Conservation (phyloP, 2,329 filamentous ascomycete species). For the Phoma sp. region DNA sequence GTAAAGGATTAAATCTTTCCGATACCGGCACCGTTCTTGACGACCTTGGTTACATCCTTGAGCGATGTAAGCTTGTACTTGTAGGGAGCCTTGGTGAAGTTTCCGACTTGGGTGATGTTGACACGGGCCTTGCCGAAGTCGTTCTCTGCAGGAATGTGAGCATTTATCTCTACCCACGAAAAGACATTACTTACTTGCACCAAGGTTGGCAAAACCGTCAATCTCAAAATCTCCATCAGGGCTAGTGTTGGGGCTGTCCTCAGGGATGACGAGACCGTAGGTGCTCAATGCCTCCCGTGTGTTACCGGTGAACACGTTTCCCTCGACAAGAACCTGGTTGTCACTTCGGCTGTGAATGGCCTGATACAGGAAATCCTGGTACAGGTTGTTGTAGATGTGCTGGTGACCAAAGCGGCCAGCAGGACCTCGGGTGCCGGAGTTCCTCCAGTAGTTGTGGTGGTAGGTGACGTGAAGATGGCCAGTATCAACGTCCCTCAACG, state of each 20-base stretch:
- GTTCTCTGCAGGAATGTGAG: constrained; percentile 44
- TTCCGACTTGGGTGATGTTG: constrained; percentile 62
- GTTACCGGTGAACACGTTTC: constrained; percentile 57
- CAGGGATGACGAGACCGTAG: constrained; percentile 63
- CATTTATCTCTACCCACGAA: not conserved
- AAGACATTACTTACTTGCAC: constrained; percentile 54
- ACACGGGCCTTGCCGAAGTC: constrained; percentile 59
- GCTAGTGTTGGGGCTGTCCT: constrained; percentile 62
- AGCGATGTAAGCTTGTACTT: constrained; percentile 59
- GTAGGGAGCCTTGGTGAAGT: constrained; percentile 59
- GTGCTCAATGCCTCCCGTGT: constrained; percentile 61
- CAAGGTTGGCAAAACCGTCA: constrained; percentile 63
- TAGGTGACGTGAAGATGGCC: constrained; percentile 71
- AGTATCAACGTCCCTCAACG: constrained; percentile 63
- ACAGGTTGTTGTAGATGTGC: constrained; percentile 66
- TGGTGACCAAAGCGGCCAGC: constrained; percentile 71
- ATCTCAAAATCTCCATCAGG: constrained; percentile 62
- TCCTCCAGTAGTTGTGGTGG: constrained; percentile 71
- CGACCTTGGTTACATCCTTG: constrained; percentile 51
- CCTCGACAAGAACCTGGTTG: constrained; percentile 55
- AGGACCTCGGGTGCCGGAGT: constrained; percentile 69
- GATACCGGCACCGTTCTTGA: constrained; percentile 56
- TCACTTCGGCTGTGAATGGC: constrained; percentile 56
- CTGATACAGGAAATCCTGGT: constrained; percentile 47
- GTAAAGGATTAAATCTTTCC: constrained; percentile 54